A percentile compares a stretch with the other conserved stretches of the same genome.
Evolutionary conservation across 805 yeast species (phyloP).

Genomic region (Hanseniaspora osmophila): DNA sequence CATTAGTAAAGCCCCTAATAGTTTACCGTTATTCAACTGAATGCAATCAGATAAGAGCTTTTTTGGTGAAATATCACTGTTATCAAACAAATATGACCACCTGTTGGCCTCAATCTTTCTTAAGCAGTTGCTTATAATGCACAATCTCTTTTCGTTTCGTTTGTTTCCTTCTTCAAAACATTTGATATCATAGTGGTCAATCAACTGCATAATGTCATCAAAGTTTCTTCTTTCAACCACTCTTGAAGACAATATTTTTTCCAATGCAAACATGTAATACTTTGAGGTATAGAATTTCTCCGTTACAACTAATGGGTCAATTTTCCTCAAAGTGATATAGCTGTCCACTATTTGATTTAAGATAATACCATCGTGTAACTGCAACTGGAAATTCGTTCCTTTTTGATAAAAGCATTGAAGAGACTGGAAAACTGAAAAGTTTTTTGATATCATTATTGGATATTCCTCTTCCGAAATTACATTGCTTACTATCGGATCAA

Average conservation of each 20-base stretch:
- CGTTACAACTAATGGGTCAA: slow-evolving; percentile 11
- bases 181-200: slow-evolving; percentile 10
- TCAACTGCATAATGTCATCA: slow-evolving; percentile 13
- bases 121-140: slow-evolving; percentile 22
- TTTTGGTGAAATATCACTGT: slow-evolving; percentile 18
- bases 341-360: slow-evolving; percentile 17
- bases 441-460: slow-evolving; percentile 1
- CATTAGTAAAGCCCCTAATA: slow-evolving; percentile 18
- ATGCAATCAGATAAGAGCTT: slow-evolving; percentile 19
- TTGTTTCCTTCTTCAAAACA: slow-evolving; percentile 1
- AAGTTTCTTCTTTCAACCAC: slow-evolving; percentile 12
- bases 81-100: slow-evolving; percentile 18
- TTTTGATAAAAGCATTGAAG: not conserved
- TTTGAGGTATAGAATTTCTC: slow-evolving; percentile 12
- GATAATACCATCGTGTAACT: not conserved
- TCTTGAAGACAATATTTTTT: slow-evolving; percentile 19
- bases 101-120: slow-evolving; percentile 18
- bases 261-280: slow-evolving; percentile 22
- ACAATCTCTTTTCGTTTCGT: slow-evolving; percentile 7
- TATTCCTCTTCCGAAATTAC: slow-evolving; percentile 11
- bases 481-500: slow-evolving; percentile 11
- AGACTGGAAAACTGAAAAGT: not conserved
- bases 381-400: slow-evolving; percentile 1
- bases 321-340: slow-evolving; percentile 7
- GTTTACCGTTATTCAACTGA: slow-evolving; percentile 19